Evolutionary conservation across 2,329 filamentous ascomycete genomes (phyloP).

Genomic region (Bisporella sp.): DNA sequence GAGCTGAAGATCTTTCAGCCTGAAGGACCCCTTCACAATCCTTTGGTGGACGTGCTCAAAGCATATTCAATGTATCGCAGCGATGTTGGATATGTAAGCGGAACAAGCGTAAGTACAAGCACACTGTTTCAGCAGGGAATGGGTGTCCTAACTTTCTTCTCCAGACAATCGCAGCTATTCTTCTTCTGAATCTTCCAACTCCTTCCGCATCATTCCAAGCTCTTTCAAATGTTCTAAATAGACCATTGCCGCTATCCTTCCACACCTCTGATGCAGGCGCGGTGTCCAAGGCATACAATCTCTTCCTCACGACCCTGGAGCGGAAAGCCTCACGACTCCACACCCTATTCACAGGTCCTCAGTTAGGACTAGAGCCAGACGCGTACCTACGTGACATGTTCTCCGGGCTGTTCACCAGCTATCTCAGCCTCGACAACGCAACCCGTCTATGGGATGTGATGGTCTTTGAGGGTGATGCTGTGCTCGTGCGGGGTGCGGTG

Average conservation of each 20-base stretch:
- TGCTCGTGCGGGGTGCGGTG: constrained; percentile 64
- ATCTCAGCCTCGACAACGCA: constrained; percentile 61
- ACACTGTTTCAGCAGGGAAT: too few relatives aligned
- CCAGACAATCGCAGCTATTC: constrained; percentile 64
- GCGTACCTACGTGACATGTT: constrained; percentile 55
- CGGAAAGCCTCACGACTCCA: constrained; percentile 59
- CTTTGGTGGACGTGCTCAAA: constrained; percentile 64
- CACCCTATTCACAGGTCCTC: constrained; percentile 49
- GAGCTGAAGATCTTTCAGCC: constrained; percentile 62
- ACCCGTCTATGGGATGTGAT: constrained; percentile 75
- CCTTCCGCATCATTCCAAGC: constrained; percentile 60
- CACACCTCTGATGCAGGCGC: constrained; percentile 63
- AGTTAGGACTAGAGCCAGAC: constrained; percentile 40
- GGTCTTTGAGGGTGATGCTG: constrained; percentile 71
- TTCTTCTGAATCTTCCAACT: constrained; percentile 63
- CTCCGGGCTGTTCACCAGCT: constrained; percentile 54
- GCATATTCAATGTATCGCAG: constrained; percentile 78
- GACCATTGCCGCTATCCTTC: constrained; percentile 68
- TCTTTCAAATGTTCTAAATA: constrained; percentile 71
- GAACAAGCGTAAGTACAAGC: constrained; percentile 59
- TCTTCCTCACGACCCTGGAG: constrained; percentile 59
- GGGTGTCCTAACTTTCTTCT: neutral
- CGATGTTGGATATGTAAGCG: constrained; percentile 71
- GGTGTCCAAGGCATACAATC: constrained; percentile 60
- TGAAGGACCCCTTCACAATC: constrained; percentile 52